A percentile compares a stretch with the other conserved stretches of the same genome.
Conservation (phyloP, 2,329 filamentous ascomycete species). For the Sclerotinia sclerotiorum region DNA sequence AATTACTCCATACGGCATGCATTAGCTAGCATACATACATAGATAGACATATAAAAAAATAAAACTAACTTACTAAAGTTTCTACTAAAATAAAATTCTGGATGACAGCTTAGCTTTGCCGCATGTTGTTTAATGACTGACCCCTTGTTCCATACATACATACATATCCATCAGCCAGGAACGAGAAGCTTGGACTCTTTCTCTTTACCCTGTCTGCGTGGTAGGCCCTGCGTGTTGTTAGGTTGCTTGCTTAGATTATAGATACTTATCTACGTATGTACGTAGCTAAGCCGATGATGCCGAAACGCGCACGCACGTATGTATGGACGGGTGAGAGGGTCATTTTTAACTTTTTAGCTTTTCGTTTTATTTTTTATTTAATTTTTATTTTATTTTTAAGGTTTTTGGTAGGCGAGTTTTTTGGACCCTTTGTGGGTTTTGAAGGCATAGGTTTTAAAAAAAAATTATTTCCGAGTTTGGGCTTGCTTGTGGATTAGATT, state of each 20-base stretch:
- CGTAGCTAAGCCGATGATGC: not conserved
- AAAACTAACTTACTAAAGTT: no score
- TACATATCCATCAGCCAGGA: not conserved
- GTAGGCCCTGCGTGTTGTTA: no score
- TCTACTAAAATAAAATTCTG: not conserved
- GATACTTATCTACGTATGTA: not conserved
- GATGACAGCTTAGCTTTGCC: not conserved
- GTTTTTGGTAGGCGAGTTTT: no score
- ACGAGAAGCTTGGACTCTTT: slow-evolving; percentile 15
- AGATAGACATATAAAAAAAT: no score
- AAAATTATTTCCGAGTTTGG: not conserved
- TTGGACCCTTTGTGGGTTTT: not conserved
- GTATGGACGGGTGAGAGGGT: not conserved
- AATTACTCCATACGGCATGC: not conserved
- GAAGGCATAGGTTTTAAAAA: no score
- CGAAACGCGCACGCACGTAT: not conserved
- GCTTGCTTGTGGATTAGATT: not conserved
- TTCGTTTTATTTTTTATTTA: not conserved
- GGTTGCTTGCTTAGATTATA: no score
- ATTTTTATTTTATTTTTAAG: not conserved
- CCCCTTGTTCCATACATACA: not conserved
- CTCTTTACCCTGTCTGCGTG: not conserved
- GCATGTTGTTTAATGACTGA: not conserved
- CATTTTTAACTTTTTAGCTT: not conserved
- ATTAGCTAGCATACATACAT: no score